Conservation (phyloP, 2,329 filamentous ascomycete species). For the Teratosphaeria viscida region DNA sequence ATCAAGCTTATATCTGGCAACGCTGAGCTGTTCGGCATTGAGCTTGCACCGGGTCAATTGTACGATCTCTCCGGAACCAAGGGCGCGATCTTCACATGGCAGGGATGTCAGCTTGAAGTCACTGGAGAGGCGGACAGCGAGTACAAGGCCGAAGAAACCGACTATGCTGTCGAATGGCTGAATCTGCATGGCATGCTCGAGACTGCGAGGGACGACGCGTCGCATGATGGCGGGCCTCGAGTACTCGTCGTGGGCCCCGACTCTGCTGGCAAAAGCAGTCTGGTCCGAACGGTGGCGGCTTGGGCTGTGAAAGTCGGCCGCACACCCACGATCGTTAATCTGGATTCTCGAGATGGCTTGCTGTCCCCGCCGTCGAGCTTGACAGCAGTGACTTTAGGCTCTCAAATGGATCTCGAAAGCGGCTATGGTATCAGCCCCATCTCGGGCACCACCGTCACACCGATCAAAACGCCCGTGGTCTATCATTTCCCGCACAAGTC, state of each 20-base stretch:
- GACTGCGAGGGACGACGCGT: slow-evolving; percentile 53
- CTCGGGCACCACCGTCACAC: slow-evolving; percentile 76
- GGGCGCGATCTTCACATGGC: slow-evolving; percentile 83
- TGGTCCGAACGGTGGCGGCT: slow-evolving; percentile 51
- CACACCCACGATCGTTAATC: slow-evolving; percentile 71
- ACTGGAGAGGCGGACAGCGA: slow-evolving; percentile 58
- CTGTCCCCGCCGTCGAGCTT: slow-evolving; percentile 58
- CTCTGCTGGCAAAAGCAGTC: slow-evolving; percentile 57
- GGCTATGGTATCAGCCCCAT: slow-evolving; percentile 80
- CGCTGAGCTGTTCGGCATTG: slow-evolving; percentile 89
- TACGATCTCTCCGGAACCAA: slow-evolving; percentile 77
- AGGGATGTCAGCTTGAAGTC: slow-evolving; percentile 78
- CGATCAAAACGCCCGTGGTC: slow-evolving; percentile 83
- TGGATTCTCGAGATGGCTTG: slow-evolving; percentile 63
- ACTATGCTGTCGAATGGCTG: slow-evolving; percentile 60
- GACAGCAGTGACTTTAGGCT: slow-evolving; percentile 76
- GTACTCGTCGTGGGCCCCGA: slow-evolving; percentile 73
- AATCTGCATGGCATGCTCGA: slow-evolving; percentile 86
- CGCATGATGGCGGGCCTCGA: slow-evolving; percentile 51
- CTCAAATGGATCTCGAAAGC: slow-evolving; percentile 77
- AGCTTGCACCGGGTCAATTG: slow-evolving; percentile 68
- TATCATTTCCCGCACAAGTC: slow-evolving; percentile 74
- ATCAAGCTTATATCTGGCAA: slow-evolving; percentile 64
- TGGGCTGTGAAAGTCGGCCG: slow-evolving; percentile 72
- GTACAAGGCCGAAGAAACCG: slow-evolving; percentile 67